A percentile compares a stretch with the other conserved stretches of the same genome.
Conservation (phyloP, 257 asterid species). For the Henckelia pumila region DNA sequence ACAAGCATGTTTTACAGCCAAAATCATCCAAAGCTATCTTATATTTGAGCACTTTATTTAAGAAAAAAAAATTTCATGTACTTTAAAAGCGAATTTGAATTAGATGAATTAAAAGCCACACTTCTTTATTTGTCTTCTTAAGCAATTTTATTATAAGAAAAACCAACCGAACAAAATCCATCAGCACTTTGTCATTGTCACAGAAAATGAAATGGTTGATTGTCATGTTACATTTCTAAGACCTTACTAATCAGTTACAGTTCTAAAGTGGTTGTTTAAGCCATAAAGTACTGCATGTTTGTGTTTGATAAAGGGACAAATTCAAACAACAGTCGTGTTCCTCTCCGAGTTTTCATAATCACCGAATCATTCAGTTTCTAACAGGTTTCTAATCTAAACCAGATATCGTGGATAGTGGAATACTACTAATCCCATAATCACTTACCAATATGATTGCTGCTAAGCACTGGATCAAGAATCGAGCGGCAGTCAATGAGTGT, state of each 20-base stretch:
- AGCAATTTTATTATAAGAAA: not conserved
- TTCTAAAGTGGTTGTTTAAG: not conserved
- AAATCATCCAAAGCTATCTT: not conserved
- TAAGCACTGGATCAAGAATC: conserved; percentile 73
- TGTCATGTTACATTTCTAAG: no score
- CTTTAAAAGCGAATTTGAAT: not conserved
- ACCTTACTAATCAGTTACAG: not conserved
- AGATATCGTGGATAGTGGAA: not conserved
- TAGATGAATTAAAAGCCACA: not conserved
- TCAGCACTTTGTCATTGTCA: not conserved
- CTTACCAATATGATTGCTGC: conserved; percentile 55
- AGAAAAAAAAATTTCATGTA: no score
- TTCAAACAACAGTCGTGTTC: not conserved
- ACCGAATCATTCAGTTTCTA: not conserved
- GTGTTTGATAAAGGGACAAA: not conserved
- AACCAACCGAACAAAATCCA: not conserved
- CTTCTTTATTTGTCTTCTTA: not conserved
- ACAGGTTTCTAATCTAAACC: not conserved
- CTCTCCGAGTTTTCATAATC: not conserved
- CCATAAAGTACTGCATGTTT: not conserved
- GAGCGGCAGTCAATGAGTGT: conserved; percentile 80
- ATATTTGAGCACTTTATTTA: not conserved
- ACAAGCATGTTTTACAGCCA: not conserved
- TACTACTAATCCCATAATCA: not conserved
- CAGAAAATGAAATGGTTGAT: not conserved